Base-by-base conservation (phyloP, 2,329 filamentous ascomycete species). In the Beauveria brongniartii region DNA sequence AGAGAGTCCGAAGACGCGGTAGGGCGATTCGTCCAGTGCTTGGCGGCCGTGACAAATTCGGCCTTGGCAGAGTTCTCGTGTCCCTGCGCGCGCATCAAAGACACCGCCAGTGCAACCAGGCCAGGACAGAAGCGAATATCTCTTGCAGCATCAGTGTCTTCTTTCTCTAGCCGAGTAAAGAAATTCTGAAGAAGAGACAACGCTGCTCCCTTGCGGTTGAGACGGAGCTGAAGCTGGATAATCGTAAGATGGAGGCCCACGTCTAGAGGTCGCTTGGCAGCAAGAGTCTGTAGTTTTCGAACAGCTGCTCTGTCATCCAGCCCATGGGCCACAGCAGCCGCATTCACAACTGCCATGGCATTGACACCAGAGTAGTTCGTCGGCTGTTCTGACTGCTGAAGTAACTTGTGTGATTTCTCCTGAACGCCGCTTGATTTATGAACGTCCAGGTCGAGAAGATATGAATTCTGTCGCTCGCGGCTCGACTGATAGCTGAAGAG, bases 71-170 rank as follows among this genome's bases (percentile, higher is more conserved):
- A 86, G 26, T 80, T 77, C 65, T 87, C 88, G 41, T 92, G 89
- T 44, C 89, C 87, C 71, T 94, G 88, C 2, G 81, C 77, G 67
- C 85, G 84, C 74, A 96, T 94, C 0, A 99, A 80, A 2, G 90
- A 86, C 10, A 96, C 87, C 3, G 90, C 79, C 1, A 93, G 79
- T 0, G 90, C 91, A 30, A 97, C 82, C 1, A 99, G 79, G 2
- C 93, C 93, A 0, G 94, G 93, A 28, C 91, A 87, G 72, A 88
- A 94, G 12, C 92, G 87, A 28, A 89, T 83, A 66, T 92, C 86
- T 61, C 85, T 79, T 62, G 87, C 80, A 18, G 82, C 78, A 2
- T 80, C 70, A 0, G 78, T 76, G 6, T 72, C 79, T 3, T 83
- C 84, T 53, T 83, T 74, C 67, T 93, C 90, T 1, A 96, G 80